Base-by-base conservation (phyloP, 2,329 filamentous ascomycete genomes). In the Colletotrichum karsti region DNA sequence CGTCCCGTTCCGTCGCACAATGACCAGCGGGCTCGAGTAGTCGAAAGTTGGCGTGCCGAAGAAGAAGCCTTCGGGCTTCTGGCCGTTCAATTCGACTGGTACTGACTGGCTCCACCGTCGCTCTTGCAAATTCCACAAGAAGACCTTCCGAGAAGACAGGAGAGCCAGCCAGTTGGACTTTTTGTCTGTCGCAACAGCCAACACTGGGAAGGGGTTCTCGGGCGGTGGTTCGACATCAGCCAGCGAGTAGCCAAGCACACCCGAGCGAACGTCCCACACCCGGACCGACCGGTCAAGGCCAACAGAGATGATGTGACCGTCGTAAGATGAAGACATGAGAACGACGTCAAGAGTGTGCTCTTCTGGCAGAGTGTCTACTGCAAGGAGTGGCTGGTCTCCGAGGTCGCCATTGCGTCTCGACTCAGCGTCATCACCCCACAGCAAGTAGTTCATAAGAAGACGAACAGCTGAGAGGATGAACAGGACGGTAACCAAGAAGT, bases 331-430 rank as follows among this genome's bases (percentile, higher is more conserved):
- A 5, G 85, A 79, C 67, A 95, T 79, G 74, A 90, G 86, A 12
- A 88, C 88, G 41, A 95, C 84, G 74, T 95, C 93, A 12, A 95
- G 83, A 7, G 82, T 79, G 74, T 95, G 93, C 0, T 90, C 90
- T 13, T 85, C 83, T 26, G 83, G 82, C 10, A 94, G 76, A 2
- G 88, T 89, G 56, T 86, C 87, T 51, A 93, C 83, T 0, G 85
- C 86, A 12, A 95, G 78, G 1, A 87, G 78, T 1, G 87, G 82
- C 22, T 82, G 79, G 30, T 84, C 81, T n/a, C 83, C 79, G 0
- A 76, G 80, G 7, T 85, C 82, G 5, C 83, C 79, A 8, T 85
- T 81, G 7, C 80, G 79, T 2, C 84, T 82, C 13, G 80, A 79
- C 20, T 83, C 78, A 7, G 80, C 78, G 63, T 85, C 79, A 60